Evolutionary conservation across 768 basidiomycete species (phyloP).

Genomic region (Phylloporus sp.): DNA sequence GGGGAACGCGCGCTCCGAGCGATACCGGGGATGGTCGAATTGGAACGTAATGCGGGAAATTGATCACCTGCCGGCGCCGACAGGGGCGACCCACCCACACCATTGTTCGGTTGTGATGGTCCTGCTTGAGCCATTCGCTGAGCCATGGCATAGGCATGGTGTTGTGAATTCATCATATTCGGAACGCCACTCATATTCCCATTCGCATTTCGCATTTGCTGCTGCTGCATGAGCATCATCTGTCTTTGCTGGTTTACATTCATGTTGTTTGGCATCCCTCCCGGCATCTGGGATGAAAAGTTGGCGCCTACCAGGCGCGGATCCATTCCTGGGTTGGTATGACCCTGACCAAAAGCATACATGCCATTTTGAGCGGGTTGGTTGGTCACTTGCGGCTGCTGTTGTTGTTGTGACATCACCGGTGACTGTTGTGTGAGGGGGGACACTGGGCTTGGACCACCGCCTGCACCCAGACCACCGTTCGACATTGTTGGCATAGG

Average conservation of each 20-base stretch:
- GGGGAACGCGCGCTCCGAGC: constrained; percentile 73
- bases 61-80: constrained; percentile 37
- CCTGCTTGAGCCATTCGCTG: constrained; percentile 44
- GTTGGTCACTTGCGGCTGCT: constrained; percentile 22
- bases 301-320: constrained; percentile 29
- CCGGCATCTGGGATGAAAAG: constrained; percentile 29
- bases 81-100: constrained; percentile 40
- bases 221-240: constrained; percentile 39
- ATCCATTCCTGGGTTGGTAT: constrained; percentile 25
- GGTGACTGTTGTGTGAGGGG: constrained; percentile 29
- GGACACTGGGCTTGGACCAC: constrained; percentile 29
- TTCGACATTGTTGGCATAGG: constrained; percentile 27
- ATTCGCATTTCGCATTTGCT: constrained; percentile 29
- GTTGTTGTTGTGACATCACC: constrained; percentile 26
- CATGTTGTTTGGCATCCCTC: constrained; percentile 25
- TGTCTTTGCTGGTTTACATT: constrained; percentile 44
- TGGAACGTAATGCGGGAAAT: constrained; percentile 54
- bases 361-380: constrained; percentile 30
- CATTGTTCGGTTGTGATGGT: constrained; percentile 26
- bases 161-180: constrained; percentile 33
- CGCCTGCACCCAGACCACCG: constrained; percentile 17
- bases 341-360: constrained; percentile 28
- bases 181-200: constrained; percentile 24
- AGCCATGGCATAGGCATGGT: constrained; percentile 36
- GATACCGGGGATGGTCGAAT: constrained; percentile 65